Base-by-base conservation (phyloP, 306 rosid genomes). In the Quercus bicolor region DNA sequence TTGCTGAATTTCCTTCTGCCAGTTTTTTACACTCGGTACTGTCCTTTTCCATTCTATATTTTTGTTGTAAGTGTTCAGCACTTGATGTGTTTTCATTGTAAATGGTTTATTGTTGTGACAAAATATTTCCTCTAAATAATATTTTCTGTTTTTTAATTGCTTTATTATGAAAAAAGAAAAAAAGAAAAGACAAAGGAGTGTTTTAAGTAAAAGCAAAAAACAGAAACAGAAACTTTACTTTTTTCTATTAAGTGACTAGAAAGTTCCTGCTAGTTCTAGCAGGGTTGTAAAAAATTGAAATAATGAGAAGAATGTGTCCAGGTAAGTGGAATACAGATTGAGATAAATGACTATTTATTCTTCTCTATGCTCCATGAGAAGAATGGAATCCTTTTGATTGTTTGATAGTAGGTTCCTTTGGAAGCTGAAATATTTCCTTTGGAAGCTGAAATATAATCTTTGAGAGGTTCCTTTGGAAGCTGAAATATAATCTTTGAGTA, bases 1-100 rank as follows among this genome's bases (percentile, higher is more conserved):
- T 95, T 45, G 98, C 99, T 62, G 99, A 93, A 80, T 93, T 93
- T 89, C 99, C 99, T 48, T 89, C 82, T 74, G 93, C 93, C 87
- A 89, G 97, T 89, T 82, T 95, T 84, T 80, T 95, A 76, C 89
- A 91, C 70, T 88, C 88, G 92, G 99, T 95, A 95, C 75, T 69
- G 73, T 68, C 69, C 78, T 52, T 51, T 62, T 65, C 80, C 65
- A 13, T 54, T 20, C 37, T 85, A 61, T 59, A 15, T 37, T 81
- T 52, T 78, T 73, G 78, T 79, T 89, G 74, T 77, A 52, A 69
- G 48, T 23, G 66, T 84, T 72, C 56, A 68, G 52, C 40, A 78
- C 79, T 72, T 68, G 33, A 24, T 1, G 28, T 9, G 13, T 60
- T 23, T 24, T 60, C 13, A 23, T 59, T 3, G 12, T 23, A 59